phyloP scores from a whole-genome alignment of 495 filamentous ascomycete genomes.

The Neohortaea acidophila region DNA sequence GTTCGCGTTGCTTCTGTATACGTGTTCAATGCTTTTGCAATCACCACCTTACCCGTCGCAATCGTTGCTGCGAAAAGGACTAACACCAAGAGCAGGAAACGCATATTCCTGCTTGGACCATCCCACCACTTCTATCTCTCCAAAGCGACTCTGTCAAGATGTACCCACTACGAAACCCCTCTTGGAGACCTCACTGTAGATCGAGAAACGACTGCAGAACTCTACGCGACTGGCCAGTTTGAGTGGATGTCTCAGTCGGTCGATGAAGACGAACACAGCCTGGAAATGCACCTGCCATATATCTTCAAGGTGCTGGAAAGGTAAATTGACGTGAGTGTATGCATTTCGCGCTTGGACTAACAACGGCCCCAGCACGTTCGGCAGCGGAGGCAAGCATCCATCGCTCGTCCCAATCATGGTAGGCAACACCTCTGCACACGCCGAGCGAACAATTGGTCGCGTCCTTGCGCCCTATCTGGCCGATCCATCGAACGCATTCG shows the following conservation, averaged over 20 bases:
- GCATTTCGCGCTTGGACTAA: neutral
- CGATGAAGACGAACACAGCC: conserved; percentile 83
- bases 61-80: neutral
- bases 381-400: conserved; percentile 39
- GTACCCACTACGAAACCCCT: conserved; percentile 67
- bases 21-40: too few species aligned
- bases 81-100: conserved; percentile 41
- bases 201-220: conserved; percentile 42
- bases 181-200: conserved; percentile 70
- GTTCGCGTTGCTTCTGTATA: too few species aligned
- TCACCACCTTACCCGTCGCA: too few species aligned
- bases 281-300: conserved; percentile 94
- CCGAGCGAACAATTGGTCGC: conserved; percentile 54
- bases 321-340: conserved; percentile 31
- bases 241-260: conserved; percentile 51
- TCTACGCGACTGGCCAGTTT: conserved; percentile 51
- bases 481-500: conserved; percentile 63
- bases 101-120: conserved; percentile 86
- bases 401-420: conserved; percentile 77
- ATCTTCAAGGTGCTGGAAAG: conserved; percentile 67
- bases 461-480: conserved; percentile 66
- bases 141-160: conserved; percentile 60
- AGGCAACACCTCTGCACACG: conserved; percentile 49
- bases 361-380: conserved; percentile 17
- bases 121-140: conserved; percentile 77